Evolutionary conservation across 129 eudicot genomes (phyloP).

Genomic region (Flaveria robusta): DNA sequence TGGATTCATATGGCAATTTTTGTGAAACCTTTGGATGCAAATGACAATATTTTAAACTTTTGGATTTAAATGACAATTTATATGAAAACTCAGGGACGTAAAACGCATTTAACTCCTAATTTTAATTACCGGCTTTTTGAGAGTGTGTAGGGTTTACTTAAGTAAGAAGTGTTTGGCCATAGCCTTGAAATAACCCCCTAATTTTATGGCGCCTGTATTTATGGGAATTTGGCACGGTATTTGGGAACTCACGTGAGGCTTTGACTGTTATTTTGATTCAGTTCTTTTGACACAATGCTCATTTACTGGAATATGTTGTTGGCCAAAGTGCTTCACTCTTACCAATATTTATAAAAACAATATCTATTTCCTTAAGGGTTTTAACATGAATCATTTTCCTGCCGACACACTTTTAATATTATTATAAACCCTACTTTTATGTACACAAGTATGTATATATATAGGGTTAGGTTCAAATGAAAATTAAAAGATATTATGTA

Average conservation of each 20-base stretch:
- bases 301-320: slow-evolving; percentile 36
- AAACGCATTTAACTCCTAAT: too few species aligned
- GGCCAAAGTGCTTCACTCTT: slow-evolving; percentile 35
- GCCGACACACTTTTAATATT: background rate
- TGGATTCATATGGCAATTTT: too few species aligned
- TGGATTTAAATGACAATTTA: too few species aligned
- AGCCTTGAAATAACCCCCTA: slow-evolving; percentile 29
- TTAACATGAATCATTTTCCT: background rate
- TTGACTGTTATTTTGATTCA: slow-evolving; percentile 59
- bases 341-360: slow-evolving; percentile 23
- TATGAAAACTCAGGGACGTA: too few species aligned
- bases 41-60: too few species aligned
- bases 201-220: slow-evolving; percentile 35
- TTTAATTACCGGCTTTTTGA: slow-evolving; percentile 21
- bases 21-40: too few species aligned
- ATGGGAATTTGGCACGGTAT: slow-evolving; percentile 43
- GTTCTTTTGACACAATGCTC: slow-evolving; percentile 33
- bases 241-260: slow-evolving; percentile 62
- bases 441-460: background rate
- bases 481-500: too few species aligned
- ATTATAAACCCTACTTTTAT: slow-evolving; percentile 8
- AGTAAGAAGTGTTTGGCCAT: slow-evolving; percentile 30
- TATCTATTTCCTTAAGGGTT: too few species aligned
- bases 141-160: slow-evolving; percentile 36
- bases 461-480: too few species aligned